These are phyloP conservation scores for Cornus kousa DNA, from an alignment of 148 eudicot species.

Conservation along the genomic window DNA sequence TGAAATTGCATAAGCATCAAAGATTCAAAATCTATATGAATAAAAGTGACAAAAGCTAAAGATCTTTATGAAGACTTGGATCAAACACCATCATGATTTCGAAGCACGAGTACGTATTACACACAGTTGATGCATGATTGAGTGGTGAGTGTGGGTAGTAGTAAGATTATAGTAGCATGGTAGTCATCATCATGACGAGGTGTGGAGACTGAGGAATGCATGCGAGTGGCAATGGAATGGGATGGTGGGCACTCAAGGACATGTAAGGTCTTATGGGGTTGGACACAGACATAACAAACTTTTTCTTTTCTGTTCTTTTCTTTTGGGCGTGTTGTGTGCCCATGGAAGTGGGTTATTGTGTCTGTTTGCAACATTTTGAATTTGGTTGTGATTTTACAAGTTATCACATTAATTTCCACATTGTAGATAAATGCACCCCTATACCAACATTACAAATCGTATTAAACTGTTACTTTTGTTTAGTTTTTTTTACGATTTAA, in stretches of 20 bases:
- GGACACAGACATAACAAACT: slow-evolving; percentile 1
- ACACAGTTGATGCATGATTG: neutral
- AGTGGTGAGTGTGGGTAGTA: neutral
- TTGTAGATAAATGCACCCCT: no score
- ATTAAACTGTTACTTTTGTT: no score
- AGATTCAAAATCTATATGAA: neutral
- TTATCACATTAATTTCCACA: no score
- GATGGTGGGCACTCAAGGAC: slow-evolving; percentile 8
- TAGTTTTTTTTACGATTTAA: no score
- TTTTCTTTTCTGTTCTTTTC: neutral
- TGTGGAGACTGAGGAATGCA: slow-evolving; percentile 1
- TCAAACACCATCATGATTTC: slow-evolving; percentile 9
- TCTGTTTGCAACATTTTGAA: no score
- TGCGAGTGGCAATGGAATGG: neutral
- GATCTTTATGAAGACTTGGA: neutral
- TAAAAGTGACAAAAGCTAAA: neutral
- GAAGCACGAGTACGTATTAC: neutral
- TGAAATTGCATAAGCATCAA: neutral
- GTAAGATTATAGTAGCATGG: neutral
- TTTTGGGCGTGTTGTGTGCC: neutral
- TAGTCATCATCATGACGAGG: neutral
- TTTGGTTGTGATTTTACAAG: no score
- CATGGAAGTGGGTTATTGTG: neutral
- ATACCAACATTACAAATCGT: no score
- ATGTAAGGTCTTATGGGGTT: slow-evolving; percentile 9